Evolutionary conservation across 2,329 filamentous ascomycete genomes (phyloP).

Genomic region (Teratosphaeria viscida): DNA sequence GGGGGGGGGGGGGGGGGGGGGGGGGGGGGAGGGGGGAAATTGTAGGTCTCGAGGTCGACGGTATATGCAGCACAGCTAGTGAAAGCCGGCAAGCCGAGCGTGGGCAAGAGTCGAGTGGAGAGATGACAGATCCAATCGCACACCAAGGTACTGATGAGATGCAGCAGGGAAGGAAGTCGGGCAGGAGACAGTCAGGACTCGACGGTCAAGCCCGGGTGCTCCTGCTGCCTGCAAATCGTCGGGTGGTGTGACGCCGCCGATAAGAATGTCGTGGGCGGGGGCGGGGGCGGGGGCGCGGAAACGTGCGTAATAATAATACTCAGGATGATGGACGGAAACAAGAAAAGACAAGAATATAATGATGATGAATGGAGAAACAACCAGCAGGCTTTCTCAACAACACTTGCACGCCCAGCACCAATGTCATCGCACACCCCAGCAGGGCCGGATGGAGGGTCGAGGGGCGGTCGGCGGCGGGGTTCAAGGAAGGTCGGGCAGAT

Average conservation of each 20-base stretch:
- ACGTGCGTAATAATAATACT: neutral
- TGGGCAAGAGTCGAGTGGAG: conserved; percentile 7
- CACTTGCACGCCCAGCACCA: neutral
- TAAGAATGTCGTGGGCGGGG: neutral
- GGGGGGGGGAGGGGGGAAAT: neutral
- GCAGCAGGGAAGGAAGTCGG: neutral
- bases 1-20: too few species aligned
- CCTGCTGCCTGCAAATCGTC: neutral
- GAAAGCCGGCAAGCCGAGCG: conserved; percentile 19
- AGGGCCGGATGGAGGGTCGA: neutral
- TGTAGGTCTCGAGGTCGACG: conserved; percentile 15
- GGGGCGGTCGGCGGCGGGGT: neutral
- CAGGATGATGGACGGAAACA: neutral
- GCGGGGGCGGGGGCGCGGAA: neutral
- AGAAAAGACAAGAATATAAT: neutral
- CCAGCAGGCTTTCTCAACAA: neutral
- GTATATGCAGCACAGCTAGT: conserved; percentile 28
- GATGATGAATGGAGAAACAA: neutral
- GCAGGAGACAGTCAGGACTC: neutral
- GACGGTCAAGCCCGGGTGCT: neutral
- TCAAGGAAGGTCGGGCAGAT: neutral
- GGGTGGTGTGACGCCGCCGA: too few species aligned
- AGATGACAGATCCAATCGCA: conserved; percentile 3
- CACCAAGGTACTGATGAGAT: conserved; percentile 2
- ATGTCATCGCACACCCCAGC: neutral